phyloP scores from a whole-genome alignment of 1,284 basidiomycete genomes.

The Leccinum pallidistipes region DNA sequence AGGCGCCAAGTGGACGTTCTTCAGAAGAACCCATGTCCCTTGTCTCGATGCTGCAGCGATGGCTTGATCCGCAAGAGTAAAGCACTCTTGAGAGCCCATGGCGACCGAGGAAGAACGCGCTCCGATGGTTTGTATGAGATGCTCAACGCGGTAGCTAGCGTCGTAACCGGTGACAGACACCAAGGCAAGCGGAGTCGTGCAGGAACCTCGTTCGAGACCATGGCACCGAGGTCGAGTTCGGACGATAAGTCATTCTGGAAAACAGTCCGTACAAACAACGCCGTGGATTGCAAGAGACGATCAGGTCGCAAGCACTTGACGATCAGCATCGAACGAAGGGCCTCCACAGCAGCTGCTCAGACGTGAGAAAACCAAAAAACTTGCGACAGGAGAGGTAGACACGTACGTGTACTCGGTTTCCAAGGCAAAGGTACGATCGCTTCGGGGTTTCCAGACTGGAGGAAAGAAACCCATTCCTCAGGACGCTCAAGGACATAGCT shows the following conservation, averaged over 20 bases:
- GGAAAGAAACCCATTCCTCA: constrained; percentile 77
- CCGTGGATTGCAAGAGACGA: constrained; percentile 80
- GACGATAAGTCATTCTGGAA: constrained; percentile 84
- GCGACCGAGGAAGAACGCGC: constrained; percentile 84
- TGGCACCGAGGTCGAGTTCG: constrained; percentile 69
- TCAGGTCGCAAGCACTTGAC: constrained; percentile 78
- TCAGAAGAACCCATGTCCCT: constrained; percentile 92
- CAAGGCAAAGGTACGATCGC: constrained; percentile 73
- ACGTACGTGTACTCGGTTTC: constrained; percentile 72
- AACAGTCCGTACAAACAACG: constrained; percentile 69
- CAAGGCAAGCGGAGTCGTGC: constrained; percentile 86
- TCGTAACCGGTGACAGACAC: constrained; percentile 96
- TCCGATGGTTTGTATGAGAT: constrained; percentile 76
- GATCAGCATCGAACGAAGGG: no score
- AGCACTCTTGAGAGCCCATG: constrained; percentile 99
- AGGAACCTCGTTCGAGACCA: constrained; percentile 80
- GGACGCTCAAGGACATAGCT: constrained; percentile 65
- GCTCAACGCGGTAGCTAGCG: constrained; percentile 93
- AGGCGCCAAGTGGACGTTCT: constrained; percentile 94
- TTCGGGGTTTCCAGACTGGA: constrained; percentile 74
- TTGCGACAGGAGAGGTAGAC: neutral
- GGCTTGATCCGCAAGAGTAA: constrained; percentile 89
- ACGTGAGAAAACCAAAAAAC: constrained; percentile 1
- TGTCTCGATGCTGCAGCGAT: constrained; percentile 88
- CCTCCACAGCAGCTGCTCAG: no score